phyloP scores from a whole-genome alignment of 2,329 filamentous ascomycete genomes.

The Parastagonospora avenae region DNA sequence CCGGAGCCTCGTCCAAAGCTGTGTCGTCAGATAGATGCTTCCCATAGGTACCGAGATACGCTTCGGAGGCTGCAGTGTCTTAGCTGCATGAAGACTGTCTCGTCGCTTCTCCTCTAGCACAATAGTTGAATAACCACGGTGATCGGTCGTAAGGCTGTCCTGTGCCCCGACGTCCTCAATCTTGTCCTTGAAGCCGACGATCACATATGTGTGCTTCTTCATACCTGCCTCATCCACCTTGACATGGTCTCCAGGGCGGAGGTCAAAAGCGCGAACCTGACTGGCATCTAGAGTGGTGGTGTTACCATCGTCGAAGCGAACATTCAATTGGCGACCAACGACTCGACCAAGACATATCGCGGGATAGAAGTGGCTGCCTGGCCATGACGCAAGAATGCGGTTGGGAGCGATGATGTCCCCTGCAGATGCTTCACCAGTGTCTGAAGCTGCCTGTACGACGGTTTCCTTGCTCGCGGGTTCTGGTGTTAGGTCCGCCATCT shows the following conservation, averaged over 20 bases:
- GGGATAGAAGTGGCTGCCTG: slow-evolving; percentile 62
- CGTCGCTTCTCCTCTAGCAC: slow-evolving; percentile 49
- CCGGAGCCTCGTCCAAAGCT: slow-evolving; percentile 50
- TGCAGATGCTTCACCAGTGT: slow-evolving; percentile 22
- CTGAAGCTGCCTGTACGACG: slow-evolving; percentile 4
- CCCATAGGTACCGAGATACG: slow-evolving; percentile 47
- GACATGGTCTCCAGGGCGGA: slow-evolving; percentile 52
- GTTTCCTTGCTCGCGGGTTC: slow-evolving; percentile 10
- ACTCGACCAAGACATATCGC: slow-evolving; percentile 61
- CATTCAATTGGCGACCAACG: slow-evolving; percentile 49
- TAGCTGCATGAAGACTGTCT: slow-evolving; percentile 40
- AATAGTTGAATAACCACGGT: slow-evolving; percentile 48
- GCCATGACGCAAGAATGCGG: slow-evolving; percentile 64
- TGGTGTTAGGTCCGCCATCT: slow-evolving; percentile 25
- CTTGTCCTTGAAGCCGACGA: slow-evolving; percentile 51
- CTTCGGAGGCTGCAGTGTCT: slow-evolving; percentile 19
- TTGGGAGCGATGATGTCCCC: slow-evolving; percentile 50
- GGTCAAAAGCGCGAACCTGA: slow-evolving; percentile 50
- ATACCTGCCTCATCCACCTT: slow-evolving; percentile 53
- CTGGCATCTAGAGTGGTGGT: slow-evolving; percentile 47
- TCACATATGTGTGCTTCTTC: slow-evolving; percentile 52
- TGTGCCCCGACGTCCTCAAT: slow-evolving; percentile 26
- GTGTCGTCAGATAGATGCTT: slow-evolving; percentile 51
- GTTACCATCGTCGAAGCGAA: slow-evolving; percentile 57
- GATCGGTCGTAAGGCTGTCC: slow-evolving; percentile 48